phyloP scores from a whole-genome alignment of 2,329 filamentous ascomycete genomes.

The Monosporascus sp. region DNA sequence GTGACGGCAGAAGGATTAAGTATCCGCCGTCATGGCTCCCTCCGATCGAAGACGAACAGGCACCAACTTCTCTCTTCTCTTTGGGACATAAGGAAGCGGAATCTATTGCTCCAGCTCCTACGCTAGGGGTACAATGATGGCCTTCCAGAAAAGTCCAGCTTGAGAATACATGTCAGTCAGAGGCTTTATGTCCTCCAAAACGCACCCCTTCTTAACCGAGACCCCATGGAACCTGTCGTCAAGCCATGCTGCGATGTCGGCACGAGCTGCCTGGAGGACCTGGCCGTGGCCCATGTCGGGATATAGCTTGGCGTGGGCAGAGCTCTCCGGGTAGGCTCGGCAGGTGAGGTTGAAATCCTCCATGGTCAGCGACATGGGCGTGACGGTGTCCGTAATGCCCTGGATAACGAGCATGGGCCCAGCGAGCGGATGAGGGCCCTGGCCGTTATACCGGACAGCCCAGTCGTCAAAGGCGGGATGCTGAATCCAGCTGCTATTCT shows the following conservation, averaged over 20 bases:
- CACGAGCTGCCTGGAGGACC: neutral
- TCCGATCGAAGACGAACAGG: no score
- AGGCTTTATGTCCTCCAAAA: neutral
- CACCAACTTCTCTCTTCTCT: no score
- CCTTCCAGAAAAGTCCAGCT: neutral
- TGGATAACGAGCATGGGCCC: constrained; percentile 18
- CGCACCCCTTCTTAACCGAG: neutral
- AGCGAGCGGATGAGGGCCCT: constrained; percentile 12
- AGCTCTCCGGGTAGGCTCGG: constrained; percentile 1
- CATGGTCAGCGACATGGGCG: constrained; percentile 3
- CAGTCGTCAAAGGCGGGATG: neutral
- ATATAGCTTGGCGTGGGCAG: neutral
- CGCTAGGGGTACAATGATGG: fast-evolving
- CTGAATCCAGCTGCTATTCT: neutral
- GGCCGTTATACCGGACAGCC: constrained; percentile 8
- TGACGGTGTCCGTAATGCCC: constrained; percentile 6
- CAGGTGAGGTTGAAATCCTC: constrained; percentile 9
- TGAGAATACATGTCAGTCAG: neutral
- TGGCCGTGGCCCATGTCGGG: neutral
- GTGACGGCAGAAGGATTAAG: no score
- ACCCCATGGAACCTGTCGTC: neutral
- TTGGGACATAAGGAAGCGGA: no score
- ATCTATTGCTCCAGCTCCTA: no score
- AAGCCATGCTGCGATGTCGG: neutral
- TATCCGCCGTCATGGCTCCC: no score